A percentile compares a stretch with the other conserved stretches of the same genome.
These are phyloP conservation scores for Pleurotus tuoliensis DNA, from an alignment of 768 basidiomycete genomes.

Conservation along the genomic window DNA sequence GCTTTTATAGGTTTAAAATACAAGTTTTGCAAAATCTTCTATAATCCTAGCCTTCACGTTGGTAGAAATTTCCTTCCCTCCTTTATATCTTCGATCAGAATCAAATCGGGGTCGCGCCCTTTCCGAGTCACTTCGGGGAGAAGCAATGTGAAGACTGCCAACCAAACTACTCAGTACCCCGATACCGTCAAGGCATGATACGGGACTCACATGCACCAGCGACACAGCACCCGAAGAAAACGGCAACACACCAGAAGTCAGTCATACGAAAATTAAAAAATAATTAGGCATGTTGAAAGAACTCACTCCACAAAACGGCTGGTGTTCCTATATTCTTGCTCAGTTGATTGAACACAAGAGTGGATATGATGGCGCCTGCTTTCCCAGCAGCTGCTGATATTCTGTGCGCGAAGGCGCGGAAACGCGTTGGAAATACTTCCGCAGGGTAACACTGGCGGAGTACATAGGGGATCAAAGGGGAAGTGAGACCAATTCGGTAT, in stretches of 20 bases:
- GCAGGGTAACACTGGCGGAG: constrained; percentile 58
- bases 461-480: not conserved
- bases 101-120: constrained; percentile 6
- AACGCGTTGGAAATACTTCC: constrained; percentile 78
- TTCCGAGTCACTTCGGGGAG: constrained; percentile 1
- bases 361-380: constrained; percentile 71
- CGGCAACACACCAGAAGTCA: constrained; percentile 24
- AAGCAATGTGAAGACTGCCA: not conserved
- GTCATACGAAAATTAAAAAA: not conserved
- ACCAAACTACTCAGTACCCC: not conserved
- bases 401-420: constrained; percentile 71
- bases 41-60: no score
- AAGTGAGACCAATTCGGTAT: not conserved
- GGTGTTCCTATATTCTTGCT: constrained; percentile 60
- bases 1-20: no score
- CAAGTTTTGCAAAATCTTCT: no score
- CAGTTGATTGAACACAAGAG: constrained; percentile 68
- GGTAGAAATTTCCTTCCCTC: not conserved
- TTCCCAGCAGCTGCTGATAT: constrained; percentile 73
- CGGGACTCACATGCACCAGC: constrained; percentile 38
- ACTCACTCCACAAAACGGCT: constrained; percentile 62
- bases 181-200: no score
- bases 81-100: constrained; percentile 6
- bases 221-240: constrained; percentile 65
- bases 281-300: no score